phyloP scores from a whole-genome alignment of 1,284 basidiomycete genomes.

The Cerrena zonata region DNA sequence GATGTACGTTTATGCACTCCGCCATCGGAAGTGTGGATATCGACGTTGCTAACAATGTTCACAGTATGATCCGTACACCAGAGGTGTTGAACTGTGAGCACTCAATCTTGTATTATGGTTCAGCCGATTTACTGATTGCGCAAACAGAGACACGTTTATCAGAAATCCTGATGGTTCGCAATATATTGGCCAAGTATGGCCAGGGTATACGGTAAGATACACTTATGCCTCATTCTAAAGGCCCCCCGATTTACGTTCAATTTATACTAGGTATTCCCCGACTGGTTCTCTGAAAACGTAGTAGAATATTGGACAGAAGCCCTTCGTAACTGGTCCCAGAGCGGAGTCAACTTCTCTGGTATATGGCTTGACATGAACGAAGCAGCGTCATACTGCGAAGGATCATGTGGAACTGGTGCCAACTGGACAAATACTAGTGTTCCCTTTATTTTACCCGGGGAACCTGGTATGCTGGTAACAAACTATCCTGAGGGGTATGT shows the following conservation, averaged over 20 bases:
- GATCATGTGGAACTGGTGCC: constrained; percentile 56
- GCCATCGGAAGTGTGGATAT: constrained; percentile 14
- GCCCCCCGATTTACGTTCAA: too few relatives aligned
- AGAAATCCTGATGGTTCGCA: constrained; percentile 62
- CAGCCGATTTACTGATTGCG: too few relatives aligned
- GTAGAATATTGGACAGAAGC: constrained; percentile 29
- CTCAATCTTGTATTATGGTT: too few relatives aligned
- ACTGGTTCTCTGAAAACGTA: constrained; percentile 62
- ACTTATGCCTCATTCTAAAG: too few relatives aligned
- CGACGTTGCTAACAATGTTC: neutral
- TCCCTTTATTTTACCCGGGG: constrained; percentile 48
- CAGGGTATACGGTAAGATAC: constrained; percentile 44
- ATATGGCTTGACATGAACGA: constrained; percentile 80
- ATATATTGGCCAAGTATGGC: constrained; percentile 66
- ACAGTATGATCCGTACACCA: constrained; percentile 43
- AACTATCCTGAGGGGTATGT: constrained; percentile 60
- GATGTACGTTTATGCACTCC: constrained; percentile 31
- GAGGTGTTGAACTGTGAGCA: constrained; percentile 36
- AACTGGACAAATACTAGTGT: constrained; percentile 42
- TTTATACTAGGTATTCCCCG: constrained; percentile 45
- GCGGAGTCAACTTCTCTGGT: constrained; percentile 57
- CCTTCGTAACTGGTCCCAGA: constrained; percentile 48
- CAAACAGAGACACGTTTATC: constrained; percentile 53
- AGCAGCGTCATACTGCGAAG: constrained; percentile 56
- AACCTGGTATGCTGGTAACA: constrained; percentile 42